These are phyloP conservation scores for Nemania abortiva DNA, from an alignment of 2,329 filamentous ascomycete genomes.

Conservation along the genomic window DNA sequence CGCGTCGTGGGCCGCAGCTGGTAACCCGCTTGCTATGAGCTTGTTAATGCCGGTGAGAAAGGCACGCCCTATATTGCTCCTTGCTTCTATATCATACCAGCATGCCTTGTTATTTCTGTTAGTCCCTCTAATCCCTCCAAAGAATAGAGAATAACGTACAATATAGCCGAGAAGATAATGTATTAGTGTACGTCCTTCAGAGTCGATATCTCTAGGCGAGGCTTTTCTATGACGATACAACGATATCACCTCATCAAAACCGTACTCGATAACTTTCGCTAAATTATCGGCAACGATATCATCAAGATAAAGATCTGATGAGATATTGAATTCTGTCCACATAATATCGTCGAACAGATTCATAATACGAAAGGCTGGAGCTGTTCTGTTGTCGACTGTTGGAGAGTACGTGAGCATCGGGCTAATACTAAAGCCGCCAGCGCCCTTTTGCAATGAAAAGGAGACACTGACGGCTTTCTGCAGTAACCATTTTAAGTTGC, in stretches of 20 bases:
- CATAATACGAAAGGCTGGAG: conserved; percentile 4
- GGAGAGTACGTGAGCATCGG: conserved; percentile 8
- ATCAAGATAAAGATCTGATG: too few species aligned
- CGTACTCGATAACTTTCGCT: not conserved
- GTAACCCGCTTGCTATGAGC: conserved; percentile 8
- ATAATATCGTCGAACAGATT: not conserved
- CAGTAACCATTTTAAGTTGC: not conserved
- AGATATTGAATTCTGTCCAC: not conserved
- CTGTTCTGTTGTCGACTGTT: not conserved
- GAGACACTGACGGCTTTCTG: not conserved
- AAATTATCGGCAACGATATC: not conserved
- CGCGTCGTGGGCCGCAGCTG: not conserved
- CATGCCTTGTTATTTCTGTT: not conserved
- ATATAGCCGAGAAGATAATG: not conserved
- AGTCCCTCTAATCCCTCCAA: not conserved
- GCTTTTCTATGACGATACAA: conserved; percentile 12
- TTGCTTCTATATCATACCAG: not conserved
- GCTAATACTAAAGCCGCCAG: conserved; percentile 6
- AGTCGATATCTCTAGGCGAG: conserved; percentile 16
- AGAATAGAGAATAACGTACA: not conserved
- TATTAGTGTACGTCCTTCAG: conserved; percentile 8
- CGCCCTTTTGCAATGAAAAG: not conserved
- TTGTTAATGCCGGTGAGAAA: not conserved
- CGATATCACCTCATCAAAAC: not conserved
- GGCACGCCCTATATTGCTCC: not conserved